Conservation (phyloP, 1,139 yeast species). For the Kluyveromyces marxianus region DNA sequence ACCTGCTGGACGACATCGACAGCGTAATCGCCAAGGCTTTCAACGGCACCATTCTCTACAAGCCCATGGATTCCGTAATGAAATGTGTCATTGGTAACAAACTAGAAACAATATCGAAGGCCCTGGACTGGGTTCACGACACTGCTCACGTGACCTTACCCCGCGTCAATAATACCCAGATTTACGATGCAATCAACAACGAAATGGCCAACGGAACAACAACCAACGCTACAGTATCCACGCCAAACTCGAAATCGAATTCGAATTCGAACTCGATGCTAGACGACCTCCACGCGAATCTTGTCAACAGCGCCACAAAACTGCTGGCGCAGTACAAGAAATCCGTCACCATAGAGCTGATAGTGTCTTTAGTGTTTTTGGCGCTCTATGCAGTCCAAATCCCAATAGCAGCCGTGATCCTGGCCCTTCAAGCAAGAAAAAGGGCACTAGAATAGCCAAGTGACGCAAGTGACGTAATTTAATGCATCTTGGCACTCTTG, state of each 20-base stretch:
- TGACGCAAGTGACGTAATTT: not conserved
- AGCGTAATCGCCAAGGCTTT: constrained; percentile 50
- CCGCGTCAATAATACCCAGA: constrained; percentile 32
- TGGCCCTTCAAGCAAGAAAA: not conserved
- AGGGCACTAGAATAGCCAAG: not conserved
- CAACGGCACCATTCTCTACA: constrained; percentile 57
- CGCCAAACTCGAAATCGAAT: not conserved
- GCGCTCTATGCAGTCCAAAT: constrained; percentile 44
- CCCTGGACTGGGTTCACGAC: constrained; percentile 70
- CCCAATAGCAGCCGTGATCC: constrained; percentile 29
- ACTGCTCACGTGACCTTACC: constrained; percentile 60
- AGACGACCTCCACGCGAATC: not conserved
- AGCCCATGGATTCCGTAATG: constrained; percentile 58
- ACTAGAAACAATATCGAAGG: constrained; percentile 54
- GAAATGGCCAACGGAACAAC: not conserved
- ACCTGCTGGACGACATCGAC: constrained; percentile 46
- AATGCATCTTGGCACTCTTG: too few species aligned
- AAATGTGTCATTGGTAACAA: constrained; percentile 77
- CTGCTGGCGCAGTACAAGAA: constrained; percentile 32
- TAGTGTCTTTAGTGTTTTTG: constrained; percentile 38
- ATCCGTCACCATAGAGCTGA: constrained; percentile 39
- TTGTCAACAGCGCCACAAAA: constrained; percentile 3
- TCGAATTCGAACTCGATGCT: not conserved
- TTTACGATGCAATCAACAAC: constrained; percentile 11
- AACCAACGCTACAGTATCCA: not conserved